Base-by-base conservation (phyloP, 345 rosid genomes). In the Populus ilicifolia region DNA sequence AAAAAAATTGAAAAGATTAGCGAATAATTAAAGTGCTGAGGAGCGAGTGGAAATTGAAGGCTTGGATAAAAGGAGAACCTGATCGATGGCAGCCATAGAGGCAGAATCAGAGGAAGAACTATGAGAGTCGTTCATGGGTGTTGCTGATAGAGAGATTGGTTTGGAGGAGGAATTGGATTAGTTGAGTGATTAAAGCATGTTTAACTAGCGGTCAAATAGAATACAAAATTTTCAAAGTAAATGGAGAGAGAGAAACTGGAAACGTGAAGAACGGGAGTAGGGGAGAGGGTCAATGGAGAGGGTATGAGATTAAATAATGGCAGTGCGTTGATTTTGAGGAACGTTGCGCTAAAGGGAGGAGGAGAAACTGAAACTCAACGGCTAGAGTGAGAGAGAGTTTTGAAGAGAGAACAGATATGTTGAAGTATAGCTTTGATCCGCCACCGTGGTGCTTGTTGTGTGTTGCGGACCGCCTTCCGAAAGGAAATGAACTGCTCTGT, bases 71-170 rank as follows among this genome's bases (percentile, higher is more conserved):
- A 77, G 35, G 10, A 61, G 25, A 65, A 93, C 99, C 98, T 88
- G 93, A 79, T 89, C 93, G 67, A 80, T 85, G 82, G 89, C 77
- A 83, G 85, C 77, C 81, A 82, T 59, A 84, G 99, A 90, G 66
- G 91, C 87, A 80, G 87, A 82, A 79, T 84, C 86, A 82, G 93
- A 87, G 76, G 91, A 87, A 78, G 88, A 76, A n/a, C 78, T 71
- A 25, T 75, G 92, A 43, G 94, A 93, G 81, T 88, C 97, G 85
- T 85, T 89, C 98, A 95, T 95, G 85, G 84, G 83, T 29, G 65
- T 44, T 56, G 5, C 23, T 11, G 54, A 35, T 12, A 8, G 11
- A 39, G 30, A 14, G 75, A n/a, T 21, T 25, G 48, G 48, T 11
- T 69, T 21, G 50, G 10, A 8, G 29, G n/a, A 46, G 30, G 10